Evolutionary conservation across 306 rosid genomes (phyloP).

Genomic region (Argentina anserina): DNA sequence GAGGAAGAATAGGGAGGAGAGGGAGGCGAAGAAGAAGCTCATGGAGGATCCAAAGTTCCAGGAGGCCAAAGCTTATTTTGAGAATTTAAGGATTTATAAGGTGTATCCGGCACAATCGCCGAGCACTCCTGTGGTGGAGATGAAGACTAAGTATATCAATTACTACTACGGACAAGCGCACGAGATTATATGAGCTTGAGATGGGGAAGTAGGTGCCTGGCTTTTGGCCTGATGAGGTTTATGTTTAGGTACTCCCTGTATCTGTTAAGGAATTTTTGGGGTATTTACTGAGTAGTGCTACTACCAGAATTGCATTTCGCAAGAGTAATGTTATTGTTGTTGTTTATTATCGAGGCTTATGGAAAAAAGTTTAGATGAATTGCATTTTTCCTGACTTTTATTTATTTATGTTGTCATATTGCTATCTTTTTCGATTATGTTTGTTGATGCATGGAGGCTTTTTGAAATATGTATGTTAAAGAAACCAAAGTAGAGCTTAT

Average conservation of each 20-base stretch:
- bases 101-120: background rate
- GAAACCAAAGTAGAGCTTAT: background rate
- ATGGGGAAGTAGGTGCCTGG: too few relatives aligned
- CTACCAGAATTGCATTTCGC: background rate
- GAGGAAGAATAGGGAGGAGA: background rate
- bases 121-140: background rate
- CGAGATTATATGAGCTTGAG: background rate
- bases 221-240: background rate
- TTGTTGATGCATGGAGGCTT: background rate
- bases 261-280: background rate
- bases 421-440: background rate
- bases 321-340: background rate
- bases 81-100: background rate
- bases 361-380: background rate
- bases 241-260: constrained; percentile 2
- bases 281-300: constrained; percentile 2
- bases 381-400: background rate
- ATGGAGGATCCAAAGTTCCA: background rate
- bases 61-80: background rate
- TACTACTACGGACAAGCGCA: background rate
- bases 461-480: background rate
- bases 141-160: background rate
- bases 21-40: constrained; percentile 9
- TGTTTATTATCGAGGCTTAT: background rate
- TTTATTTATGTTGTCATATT: background rate